Base-by-base conservation (phyloP, 139 green algal genomes). In the Ostreobium quekettii region DNA sequence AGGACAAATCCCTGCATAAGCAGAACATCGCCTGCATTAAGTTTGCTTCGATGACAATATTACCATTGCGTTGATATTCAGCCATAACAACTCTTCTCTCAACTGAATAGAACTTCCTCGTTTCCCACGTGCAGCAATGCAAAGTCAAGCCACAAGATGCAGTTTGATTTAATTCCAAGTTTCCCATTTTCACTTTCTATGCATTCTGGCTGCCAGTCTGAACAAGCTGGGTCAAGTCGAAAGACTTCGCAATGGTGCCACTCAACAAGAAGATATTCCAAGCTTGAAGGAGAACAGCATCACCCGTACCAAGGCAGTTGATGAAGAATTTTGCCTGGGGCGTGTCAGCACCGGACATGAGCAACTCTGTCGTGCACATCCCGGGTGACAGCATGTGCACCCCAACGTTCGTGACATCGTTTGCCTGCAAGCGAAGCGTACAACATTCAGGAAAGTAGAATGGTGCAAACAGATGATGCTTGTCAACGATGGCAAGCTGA, bases 301-400 rank as follows among this genome's bases (percentile, higher is more conserved):
- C n/a, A n/a, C n/a, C n/a, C n/a, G n/a, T n/a, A 79, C 76, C 91
- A 35, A 97, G 75, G 61, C 81, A 90, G 78, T 97, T 97, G 80
- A 97, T 92, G 74, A 98, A 98, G 65, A 95, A 98, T 74, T 90
- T 95, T 33, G 83, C 79, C 6, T 83, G 69, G 4, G 81, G 61
- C 3, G 78, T 89, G 74, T 93, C 73, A 2, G 76, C 74, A 0
- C 90, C 90, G 26, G 85, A 82, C 89, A 96, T 95, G 3, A 97
- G 80, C 61, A 97, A 77, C 19, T 97, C 88, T 28, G 92, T 98
- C 11, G 85, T 94, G 5, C 97, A 90, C 93, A 98, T 98, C 31
- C 88, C 88, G 0, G 88, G 87, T 39, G 70, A 77, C 4, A 74
- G 59, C 4, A 31, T 68, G 26, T 68, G 61, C 7, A 68, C 22